Conservation (phyloP, 768 basidiomycete species). For the Leccinum broughii region DNA sequence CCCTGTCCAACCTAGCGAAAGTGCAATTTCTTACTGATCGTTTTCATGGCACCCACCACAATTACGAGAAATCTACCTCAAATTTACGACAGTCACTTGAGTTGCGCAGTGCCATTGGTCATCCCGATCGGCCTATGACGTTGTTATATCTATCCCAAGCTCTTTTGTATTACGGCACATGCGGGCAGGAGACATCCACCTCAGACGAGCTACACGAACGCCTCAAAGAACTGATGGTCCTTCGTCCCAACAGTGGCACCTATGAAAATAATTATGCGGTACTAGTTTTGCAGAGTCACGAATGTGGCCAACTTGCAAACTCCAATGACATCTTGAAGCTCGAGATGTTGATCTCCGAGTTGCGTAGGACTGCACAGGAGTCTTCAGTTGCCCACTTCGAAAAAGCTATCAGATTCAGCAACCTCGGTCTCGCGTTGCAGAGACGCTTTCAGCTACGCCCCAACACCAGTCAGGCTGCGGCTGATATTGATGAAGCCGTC, state of each 20-base stretch:
- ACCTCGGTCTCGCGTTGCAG: constrained; percentile 2
- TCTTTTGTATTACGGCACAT: constrained; percentile 1
- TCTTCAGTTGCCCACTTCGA: constrained; percentile 4
- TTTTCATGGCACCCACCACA: not conserved
- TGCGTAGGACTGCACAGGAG: not conserved
- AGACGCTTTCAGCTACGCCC: not conserved
- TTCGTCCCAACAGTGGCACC: not conserved
- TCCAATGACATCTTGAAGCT: not conserved
- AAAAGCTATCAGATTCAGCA: not conserved
- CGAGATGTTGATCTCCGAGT: not conserved
- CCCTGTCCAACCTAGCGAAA: constrained; percentile 18
- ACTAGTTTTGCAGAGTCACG: constrained; percentile 4
- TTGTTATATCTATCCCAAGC: constrained; percentile 10
- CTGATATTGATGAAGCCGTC: constrained; percentile 1
- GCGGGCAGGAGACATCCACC: not conserved
- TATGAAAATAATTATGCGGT: constrained; percentile 1
- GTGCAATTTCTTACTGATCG: constrained; percentile 5
- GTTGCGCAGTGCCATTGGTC: not conserved
- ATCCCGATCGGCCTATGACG: constrained; percentile 10
- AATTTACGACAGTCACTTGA: constrained; percentile 10
- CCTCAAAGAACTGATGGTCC: not conserved
- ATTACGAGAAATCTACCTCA: not conserved
- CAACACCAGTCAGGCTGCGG: not conserved
- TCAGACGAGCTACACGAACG: not conserved
- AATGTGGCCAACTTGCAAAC: not conserved